Evolutionary conservation across 2,329 filamentous ascomycete genomes (phyloP), one percentile per base, ranked within the genome.

Genomic region (Aspergillus neotritici): DNA sequence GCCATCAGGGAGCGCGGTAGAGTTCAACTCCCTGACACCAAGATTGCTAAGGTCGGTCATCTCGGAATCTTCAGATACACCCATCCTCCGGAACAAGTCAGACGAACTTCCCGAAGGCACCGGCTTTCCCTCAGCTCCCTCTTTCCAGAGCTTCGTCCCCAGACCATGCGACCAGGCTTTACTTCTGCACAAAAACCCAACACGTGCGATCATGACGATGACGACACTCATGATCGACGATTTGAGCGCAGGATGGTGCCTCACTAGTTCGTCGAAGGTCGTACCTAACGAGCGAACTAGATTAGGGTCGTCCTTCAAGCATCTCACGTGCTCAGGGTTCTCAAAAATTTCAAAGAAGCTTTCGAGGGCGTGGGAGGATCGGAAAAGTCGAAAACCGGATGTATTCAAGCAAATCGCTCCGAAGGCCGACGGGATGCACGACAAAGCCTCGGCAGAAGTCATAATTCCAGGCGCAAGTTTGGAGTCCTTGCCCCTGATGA

Each of bases 341-440:
- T 96, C 87, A 53, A 98, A 98, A n/a, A 97, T 88, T 62, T 96
- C 87, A 52, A 98, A 85, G 62, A 90, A 97, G 54, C 82, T 86
- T 44, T 90, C 83, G 34, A 98, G 75, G 2, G 88, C 90, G 45
- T 81, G 77, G 0, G 90, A 96, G 0, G 82, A 78, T 44, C 88
- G 82, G 56, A 98, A 94, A 61, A 96, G 77, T 56, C 86, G 85
- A 74, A 96, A 85, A 7, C 93, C 93, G 21, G 80, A 75, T 49
- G 87, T 84, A 55, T 96, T 96, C 43, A 99, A 71, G 54, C 87
- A 98, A 41, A 99, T 94, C 4, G 93, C 90, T 49, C 91, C 91
- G 56, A 98, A 85, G 2, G 91, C 89, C 45, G 84, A 81, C 0
- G 93, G 90, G 3, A 98, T 82, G 44, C 87, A 85, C 30, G 81